phyloP scores from a whole-genome alignment of 805 yeast genomes.

The Pichia heedii region DNA sequence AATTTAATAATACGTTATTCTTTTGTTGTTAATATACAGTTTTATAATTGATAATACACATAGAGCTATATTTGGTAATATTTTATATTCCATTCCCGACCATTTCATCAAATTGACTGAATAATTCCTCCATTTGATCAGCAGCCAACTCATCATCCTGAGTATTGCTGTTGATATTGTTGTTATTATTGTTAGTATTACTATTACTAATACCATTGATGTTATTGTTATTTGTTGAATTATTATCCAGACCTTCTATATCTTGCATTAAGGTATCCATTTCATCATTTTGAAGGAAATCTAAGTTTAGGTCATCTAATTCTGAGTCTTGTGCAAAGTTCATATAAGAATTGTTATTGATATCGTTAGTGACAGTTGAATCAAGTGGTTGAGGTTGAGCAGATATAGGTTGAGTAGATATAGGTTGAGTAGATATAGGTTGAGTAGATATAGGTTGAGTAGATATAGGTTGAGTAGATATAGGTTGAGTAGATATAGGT shows the following conservation, averaged over 20 bases:
- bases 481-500: no score
- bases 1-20: no score
- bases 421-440: not conserved
- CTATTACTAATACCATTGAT: not conserved
- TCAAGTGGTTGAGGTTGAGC: not conserved
- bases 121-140: constrained; percentile 26
- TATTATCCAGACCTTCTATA: constrained; percentile 2
- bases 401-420: not conserved
- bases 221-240: constrained; percentile 1
- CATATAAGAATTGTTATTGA: not conserved
- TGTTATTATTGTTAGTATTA: not conserved
- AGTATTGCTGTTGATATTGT: not conserved
- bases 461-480: constrained; percentile 1
- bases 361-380: not conserved
- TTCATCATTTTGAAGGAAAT: constrained; percentile 15
- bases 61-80: no score
- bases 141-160: constrained; percentile 19
- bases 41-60: not conserved
- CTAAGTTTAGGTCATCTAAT: constrained; percentile 21
- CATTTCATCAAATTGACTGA: constrained; percentile 26
- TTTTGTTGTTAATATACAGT: not conserved
- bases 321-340: constrained; percentile 12
- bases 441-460: not conserved
- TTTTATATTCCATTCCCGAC: constrained; percentile 15
- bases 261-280: constrained; percentile 9